Base-by-base conservation (phyloP, 352 stramenopile genomes). In the Globisporangium uncinulatum region DNA sequence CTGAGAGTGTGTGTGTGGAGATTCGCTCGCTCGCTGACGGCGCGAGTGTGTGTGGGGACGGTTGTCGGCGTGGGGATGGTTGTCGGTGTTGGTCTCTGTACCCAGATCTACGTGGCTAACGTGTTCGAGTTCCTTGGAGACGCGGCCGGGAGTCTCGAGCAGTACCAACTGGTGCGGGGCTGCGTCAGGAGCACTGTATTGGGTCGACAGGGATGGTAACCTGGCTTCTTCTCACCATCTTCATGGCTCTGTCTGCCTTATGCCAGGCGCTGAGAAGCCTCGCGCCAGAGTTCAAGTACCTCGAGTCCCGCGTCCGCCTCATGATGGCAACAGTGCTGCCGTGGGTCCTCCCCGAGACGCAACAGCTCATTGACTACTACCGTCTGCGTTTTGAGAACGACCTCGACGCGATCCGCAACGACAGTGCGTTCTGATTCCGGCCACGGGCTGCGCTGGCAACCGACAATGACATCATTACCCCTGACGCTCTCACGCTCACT, bases 281-380 rank as follows among this genome's bases (percentile, higher is more conserved):
- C 31, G 58, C 63, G 4, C 19, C 50, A 6, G 61, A 75, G 24
- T 31, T 62, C 19, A 59, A 62, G 21, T 45, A 67, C 10, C 71
- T 60, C 46, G 61, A 58, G 19, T 78, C 73, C 20, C 67, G 71
- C 42, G 68, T 77, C 13, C 76, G 70, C 59, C 60, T 89, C 10
- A 85, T 87, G 78, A 74, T 70, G 57, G 72, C 76, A 6, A 89
- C 76, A 0, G 79, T 90, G 14, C 49, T 90, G 17, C 83, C 79
- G 41, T 73, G 76, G 20, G 76, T 90, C 36, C 64, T 92, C 3
- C 83, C 82, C 2, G 64, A 57, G 20, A 74, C 63, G 3, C 69
- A 88, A 51, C 61, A 70, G 20, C 61, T 79, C 15, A 85, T 91
- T 24, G 72, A 87, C 43, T 31, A 34, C 4, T 68, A 71, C 21